These are phyloP conservation scores for Metschnikowia vanudenii DNA, from an alignment of 805 yeast species.

Conservation along the genomic window DNA sequence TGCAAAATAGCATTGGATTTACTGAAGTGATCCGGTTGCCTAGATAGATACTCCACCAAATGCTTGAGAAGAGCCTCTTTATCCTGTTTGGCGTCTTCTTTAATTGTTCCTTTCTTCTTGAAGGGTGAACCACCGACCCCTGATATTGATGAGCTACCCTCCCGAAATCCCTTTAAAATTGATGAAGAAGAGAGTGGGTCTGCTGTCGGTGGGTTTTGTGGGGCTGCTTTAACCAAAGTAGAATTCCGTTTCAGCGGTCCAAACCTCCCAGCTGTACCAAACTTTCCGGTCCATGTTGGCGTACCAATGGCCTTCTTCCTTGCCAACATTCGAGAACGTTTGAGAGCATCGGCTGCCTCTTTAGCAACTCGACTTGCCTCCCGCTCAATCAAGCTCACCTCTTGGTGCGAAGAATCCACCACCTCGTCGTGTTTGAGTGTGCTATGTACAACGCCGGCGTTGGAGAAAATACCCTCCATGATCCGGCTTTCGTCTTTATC, in stretches of 20 bases:
- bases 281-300: constrained; percentile 96
- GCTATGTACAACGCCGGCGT: constrained; percentile 63
- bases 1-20: constrained; percentile 49
- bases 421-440: constrained; percentile 78
- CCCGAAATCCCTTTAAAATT: constrained; percentile 49
- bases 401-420: constrained; percentile 54
- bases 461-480: constrained; percentile 73
- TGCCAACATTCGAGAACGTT: constrained; percentile 58
- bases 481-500: constrained; percentile 53
- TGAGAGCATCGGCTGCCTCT: constrained; percentile 54
- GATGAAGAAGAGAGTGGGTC: constrained; percentile 42
- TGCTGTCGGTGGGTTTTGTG: neutral
- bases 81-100: constrained; percentile 2
- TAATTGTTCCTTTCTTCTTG: constrained; percentile 8
- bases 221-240: neutral
- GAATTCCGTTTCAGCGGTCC: constrained; percentile 23
- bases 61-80: constrained; percentile 25
- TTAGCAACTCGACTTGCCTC: constrained; percentile 62
- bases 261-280: constrained; percentile 76
- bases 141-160: constrained; percentile 37
- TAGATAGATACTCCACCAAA: constrained; percentile 40
- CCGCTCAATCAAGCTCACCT: constrained; percentile 51
- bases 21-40: constrained; percentile 40
- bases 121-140: neutral
- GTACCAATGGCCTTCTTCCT: constrained; percentile 56